Base-by-base conservation (phyloP, 2,329 filamentous ascomycete species). In the Colletotrichum sp. region DNA sequence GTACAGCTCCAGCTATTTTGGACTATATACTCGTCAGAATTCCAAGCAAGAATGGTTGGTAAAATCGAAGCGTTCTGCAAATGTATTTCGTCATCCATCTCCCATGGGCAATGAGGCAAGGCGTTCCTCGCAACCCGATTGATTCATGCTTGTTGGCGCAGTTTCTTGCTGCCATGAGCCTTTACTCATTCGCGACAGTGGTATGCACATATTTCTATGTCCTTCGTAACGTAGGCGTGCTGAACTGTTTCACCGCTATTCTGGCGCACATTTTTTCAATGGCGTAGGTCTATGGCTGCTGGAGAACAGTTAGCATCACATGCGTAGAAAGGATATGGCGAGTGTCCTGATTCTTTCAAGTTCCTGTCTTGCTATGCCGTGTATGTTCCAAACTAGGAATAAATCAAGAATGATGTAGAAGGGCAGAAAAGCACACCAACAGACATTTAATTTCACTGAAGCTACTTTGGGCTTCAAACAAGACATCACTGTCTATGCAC, bases 41-140 rank as follows among this genome's bases (percentile, higher is more conserved):
- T 44, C 18, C 5, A 2, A 2, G 1, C 5, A 6, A n/a, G 9
- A 44, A n/a, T 12, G 3, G 5, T 44, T 18, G 5, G 18, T 6
- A 1, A 6, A 44, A 12, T 12, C 39, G 9, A 44, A n/a, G 9
- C 5, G 5, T n/a, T 44, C 18, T n/a, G 39, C 5, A n/a, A 44
- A 1, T 44, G 5, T 44, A 44, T 0, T 0, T 18, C 16, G 3
- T 44, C 16, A 44, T 18, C 2, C 10, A 9, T 44, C 0, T 6
- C 8, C 0, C 8, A n/a, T 0, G 8, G 0, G 2, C 16, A n/a
- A 9, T 10, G 18, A 44, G 8, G 0, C 39, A 44, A 18, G 36
- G 0, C 5, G 0, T 6, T 0, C 18, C 1, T n/a, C 18, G 4
- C 1, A 12, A 12, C 18, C 0, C 18, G 9, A 0, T 0, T 12